Conservation (phyloP, 495 filamentous ascomycete genomes). For the Daldinia bambusicola region DNA sequence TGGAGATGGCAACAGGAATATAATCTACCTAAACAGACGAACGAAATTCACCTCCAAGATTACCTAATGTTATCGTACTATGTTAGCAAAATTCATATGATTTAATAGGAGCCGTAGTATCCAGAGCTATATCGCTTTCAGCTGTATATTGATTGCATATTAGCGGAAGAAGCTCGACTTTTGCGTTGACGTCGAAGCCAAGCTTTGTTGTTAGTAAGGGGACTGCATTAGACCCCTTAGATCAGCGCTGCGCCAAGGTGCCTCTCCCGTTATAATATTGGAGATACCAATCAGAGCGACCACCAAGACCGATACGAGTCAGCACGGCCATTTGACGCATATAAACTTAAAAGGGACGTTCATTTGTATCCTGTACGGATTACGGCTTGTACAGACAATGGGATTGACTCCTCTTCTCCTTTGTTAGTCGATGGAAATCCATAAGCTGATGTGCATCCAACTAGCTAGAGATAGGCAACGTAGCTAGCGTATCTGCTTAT, state of each 20-base stretch:
- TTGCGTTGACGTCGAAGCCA: neutral
- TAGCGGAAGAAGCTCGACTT: neutral
- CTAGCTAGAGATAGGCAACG: neutral
- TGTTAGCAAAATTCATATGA: too few relatives aligned
- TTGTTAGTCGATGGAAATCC: neutral
- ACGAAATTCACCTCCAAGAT: neutral
- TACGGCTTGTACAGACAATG: neutral
- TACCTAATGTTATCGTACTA: neutral
- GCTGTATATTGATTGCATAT: neutral
- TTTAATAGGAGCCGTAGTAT: neutral
- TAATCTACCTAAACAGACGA: neutral
- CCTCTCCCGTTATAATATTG: neutral
- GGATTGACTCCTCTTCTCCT: neutral
- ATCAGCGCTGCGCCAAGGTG: slow-evolving; percentile 1
- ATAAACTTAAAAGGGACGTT: slow-evolving; percentile 9
- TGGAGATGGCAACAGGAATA: slow-evolving; percentile 9
- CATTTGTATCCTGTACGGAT: neutral
- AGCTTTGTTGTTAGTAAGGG: neutral
- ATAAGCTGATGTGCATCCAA: neutral
- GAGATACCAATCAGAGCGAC: neutral
- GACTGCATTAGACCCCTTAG: neutral
- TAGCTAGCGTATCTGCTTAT: too few relatives aligned
- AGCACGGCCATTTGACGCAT: neutral
- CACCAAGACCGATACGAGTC: neutral
- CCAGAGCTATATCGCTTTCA: neutral